Evolutionary conservation across 2,329 filamentous ascomycete species (phyloP), one percentile per base, ranked within the genome.

Genomic region (Colletotrichum aenigma): DNA sequence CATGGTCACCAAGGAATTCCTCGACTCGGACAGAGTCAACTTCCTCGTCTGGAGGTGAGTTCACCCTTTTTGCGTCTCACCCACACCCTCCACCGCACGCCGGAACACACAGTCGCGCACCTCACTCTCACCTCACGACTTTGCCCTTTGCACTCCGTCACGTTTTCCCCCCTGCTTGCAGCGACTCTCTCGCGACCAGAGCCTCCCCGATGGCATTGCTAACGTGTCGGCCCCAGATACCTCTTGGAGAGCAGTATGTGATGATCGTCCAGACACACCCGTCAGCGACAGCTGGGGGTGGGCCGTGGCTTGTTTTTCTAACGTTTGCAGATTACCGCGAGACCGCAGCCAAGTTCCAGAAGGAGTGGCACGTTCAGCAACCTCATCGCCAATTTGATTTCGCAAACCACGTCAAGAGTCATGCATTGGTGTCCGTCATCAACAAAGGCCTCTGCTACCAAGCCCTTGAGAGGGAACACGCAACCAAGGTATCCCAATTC

Each of bases 1-100:
- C 68, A 72, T 76, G 77, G 84, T 80, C 81, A 92, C 91, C 90
- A 92, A 91, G 87, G 90, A 92, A 86, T 88, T 88, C 82, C 88
- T 93, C 81, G 90, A 92, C 88, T 92, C 91, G 79, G 89, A 93
- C 84, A 89, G 90, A 87, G 87, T 93, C 88, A 93, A 93, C 87
- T 93, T 91, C 88, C 89, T 93, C 84, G 89, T 93, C 83, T 93
- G 92, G 92, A 92, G 91, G 92, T 93, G 88, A 85, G 91, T 89
- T 81, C 78, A 80, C 77, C 78, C 76, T 77, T 77, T 76, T 77
- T 76, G 74, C 76, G 74, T 77, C 76, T 77, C 76, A 77, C 74
- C 74, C 76, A 71, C 64, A 38, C 56, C 62, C 75, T 43, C 68
- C 64, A 62, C 67, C 55, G 12, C 48, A 56, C 30, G 38, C 38